Evolutionary conservation across 208 protist species (phyloP).

Genomic region (Leishmania mexicana): DNA sequence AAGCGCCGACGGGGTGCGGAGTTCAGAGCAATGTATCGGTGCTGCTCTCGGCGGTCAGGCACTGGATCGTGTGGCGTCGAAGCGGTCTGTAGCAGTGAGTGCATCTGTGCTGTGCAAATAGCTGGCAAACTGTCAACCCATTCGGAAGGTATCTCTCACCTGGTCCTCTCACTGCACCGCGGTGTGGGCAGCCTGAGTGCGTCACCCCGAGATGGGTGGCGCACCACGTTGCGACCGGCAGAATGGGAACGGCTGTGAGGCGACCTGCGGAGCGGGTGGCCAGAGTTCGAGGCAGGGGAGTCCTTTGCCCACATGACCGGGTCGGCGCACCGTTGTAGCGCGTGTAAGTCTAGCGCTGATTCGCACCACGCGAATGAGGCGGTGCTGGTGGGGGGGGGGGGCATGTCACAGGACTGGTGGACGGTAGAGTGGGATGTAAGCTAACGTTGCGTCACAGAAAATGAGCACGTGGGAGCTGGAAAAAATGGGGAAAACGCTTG

Average conservation of each 20-base stretch:
- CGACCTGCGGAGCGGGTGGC: not conserved
- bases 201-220: too few relatives aligned
- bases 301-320: not conserved
- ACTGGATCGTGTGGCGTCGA: not conserved
- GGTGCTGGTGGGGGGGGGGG: not conserved
- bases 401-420: not conserved
- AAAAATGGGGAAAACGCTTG: not conserved
- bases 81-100: too few relatives aligned
- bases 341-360: not conserved
- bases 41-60: not conserved
- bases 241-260: too few relatives aligned
- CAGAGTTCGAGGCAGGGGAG: not conserved
- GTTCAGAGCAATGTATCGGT: not conserved
- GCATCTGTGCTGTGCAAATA: too few relatives aligned
- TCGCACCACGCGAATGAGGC: not conserved
- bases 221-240: too few relatives aligned
- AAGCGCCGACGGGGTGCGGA: not conserved
- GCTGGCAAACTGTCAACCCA: too few relatives aligned
- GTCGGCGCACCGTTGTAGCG: not conserved
- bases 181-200: too few relatives aligned
- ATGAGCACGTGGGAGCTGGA: not conserved
- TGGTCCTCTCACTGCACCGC: too few relatives aligned
- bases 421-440: not conserved
- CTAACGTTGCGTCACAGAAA: not conserved
- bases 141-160: too few relatives aligned